A percentile compares a stretch with the other conserved stretches of the same genome.
phyloP scores from a whole-genome alignment of 768 basidiomycete genomes.

The Butyriboletus loyo region DNA sequence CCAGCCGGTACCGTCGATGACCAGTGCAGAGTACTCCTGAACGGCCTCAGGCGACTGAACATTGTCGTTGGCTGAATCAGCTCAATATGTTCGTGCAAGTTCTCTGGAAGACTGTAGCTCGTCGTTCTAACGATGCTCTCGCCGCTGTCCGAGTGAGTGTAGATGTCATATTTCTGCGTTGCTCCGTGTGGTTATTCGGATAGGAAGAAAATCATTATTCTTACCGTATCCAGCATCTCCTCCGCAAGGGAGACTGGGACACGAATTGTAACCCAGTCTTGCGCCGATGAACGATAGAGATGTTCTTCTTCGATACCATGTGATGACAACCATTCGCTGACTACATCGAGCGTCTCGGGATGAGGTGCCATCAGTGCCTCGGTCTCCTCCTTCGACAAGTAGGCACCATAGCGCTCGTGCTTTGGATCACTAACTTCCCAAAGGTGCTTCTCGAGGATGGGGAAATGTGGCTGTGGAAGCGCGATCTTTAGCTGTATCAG shows the following conservation, averaged over 20 bases:
- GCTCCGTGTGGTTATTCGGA: neutral
- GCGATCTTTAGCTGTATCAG: conserved; percentile 56
- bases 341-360: conserved; percentile 47
- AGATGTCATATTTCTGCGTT: conserved; percentile 58
- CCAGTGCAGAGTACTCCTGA: conserved; percentile 41
- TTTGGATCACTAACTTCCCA: conserved; percentile 58
- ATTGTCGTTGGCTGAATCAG: conserved; percentile 71
- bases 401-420: conserved; percentile 51
- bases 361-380: conserved; percentile 60
- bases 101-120: conserved; percentile 60
- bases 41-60: conserved; percentile 49
- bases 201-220: conserved; percentile 5
- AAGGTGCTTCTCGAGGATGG: conserved; percentile 47
- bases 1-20: conserved; percentile 8
- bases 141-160: conserved; percentile 51
- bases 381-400: conserved; percentile 64
- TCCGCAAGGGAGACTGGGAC: conserved; percentile 61
- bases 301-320: conserved; percentile 51
- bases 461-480: conserved; percentile 52
- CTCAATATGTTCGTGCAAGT: conserved; percentile 59
- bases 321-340: conserved; percentile 59
- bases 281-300: conserved; percentile 55
- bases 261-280: conserved; percentile 65
- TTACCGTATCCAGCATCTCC: conserved; percentile 67
- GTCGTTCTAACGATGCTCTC: conserved; percentile 64